These are phyloP conservation scores for Coccomyxa sp. DNA, from an alignment of 139 green algal species.

Conservation along the genomic window DNA sequence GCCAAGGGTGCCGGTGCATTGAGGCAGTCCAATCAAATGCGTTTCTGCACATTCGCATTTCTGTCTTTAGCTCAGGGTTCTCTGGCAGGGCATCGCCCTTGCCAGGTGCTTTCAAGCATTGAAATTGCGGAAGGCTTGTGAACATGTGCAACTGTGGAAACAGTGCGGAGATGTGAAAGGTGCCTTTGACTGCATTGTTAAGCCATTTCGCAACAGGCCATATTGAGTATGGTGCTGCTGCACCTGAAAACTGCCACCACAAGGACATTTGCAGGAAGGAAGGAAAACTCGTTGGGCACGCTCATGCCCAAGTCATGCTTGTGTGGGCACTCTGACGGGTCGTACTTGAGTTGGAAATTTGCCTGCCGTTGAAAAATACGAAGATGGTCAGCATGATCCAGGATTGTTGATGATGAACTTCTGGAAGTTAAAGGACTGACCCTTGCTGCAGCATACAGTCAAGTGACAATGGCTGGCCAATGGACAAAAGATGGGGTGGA, in stretches of 20 bases:
- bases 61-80: background rate
- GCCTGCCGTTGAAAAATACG: background rate
- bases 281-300: background rate
- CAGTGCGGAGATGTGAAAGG: no score
- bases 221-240: background rate
- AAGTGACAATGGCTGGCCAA: background rate
- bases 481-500: background rate
- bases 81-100: background rate
- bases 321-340: background rate
- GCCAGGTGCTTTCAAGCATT: background rate
- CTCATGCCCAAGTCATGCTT: conserved; percentile 1
- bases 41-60: background rate
- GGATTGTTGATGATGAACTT: no score
- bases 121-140: background rate
- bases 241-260: conserved; percentile 6
- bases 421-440: no score
- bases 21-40: background rate
- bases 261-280: background rate
- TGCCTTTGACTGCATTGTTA: background rate
- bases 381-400: no score
- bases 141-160: background rate
- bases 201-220: background rate
- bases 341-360: background rate
- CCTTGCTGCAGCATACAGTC: no score
- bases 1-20: background rate